Base-by-base conservation (phyloP, 129 eudicot species). In the Centrapalus pauciflorus region DNA sequence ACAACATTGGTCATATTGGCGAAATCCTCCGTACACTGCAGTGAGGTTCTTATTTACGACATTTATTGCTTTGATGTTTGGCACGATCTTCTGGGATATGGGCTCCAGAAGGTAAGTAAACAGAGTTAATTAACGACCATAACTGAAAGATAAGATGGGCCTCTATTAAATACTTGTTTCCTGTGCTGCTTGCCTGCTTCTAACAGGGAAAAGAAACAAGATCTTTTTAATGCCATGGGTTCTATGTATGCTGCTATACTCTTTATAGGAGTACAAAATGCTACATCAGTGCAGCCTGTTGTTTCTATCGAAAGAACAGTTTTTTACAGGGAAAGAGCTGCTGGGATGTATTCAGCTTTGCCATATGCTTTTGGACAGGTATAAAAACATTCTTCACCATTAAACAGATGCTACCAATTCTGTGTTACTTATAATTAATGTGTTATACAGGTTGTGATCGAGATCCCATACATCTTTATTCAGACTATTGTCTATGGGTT, bases 291-390 rank as follows among this genome's bases (percentile, higher is more conserved):
- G 52, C 96, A 87, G 69, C 96, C 97, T 13, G 88, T 90, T 43
- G 90, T 90, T 45, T 84, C 89, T 55, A 69, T 87, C 16, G 97
- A 90, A 79, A 83, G 96, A 74, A 87, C 97, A 0, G 97, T 90
- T 13, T 90, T 90, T 50, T 90, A 90, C 58, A 82, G 97, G 64
- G 97, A 90, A 90, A 74, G 94, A 80, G 97, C 97, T n/a, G 93
- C 97, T 21, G 96, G 97, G 54, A 87, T 90, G 97, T 90, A 87
- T 70, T 90, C 97, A 35, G 93, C 97, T 76, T 62, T 87, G 50
- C 96, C 97, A 40, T 90, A 90, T 64, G 97, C 97, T 52, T 83
- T 90, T 40, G 96, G 80, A 55, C 97, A 87, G 87, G 97, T 82
- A 79, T 27, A 25, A 25, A 12, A 2, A n/a, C 41, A 40, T 48